Evolutionary conservation across 768 basidiomycete genomes (phyloP).

Genomic region (Macrolepiota dolichaula): DNA sequence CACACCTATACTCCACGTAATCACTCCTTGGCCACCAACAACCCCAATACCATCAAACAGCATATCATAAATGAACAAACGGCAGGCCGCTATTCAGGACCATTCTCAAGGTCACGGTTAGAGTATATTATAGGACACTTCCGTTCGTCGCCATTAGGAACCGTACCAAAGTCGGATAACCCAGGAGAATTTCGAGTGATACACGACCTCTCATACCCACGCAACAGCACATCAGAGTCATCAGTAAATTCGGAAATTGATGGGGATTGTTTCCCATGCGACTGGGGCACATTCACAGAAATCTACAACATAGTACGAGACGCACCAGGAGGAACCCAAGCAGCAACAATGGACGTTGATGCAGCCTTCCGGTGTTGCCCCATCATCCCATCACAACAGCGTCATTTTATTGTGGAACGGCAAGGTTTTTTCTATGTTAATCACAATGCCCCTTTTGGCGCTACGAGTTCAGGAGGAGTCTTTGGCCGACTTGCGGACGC

Average conservation of each 20-base stretch:
- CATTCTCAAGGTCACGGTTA: background rate
- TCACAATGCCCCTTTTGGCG: constrained; percentile 26
- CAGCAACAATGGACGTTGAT: constrained; percentile 34
- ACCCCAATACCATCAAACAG: background rate
- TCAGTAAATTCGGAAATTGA: background rate
- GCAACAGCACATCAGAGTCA: background rate
- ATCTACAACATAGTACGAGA: constrained; percentile 8
- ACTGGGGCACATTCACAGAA: constrained; percentile 19
- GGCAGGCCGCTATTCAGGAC: background rate
- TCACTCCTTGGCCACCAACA: background rate
- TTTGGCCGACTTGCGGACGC: constrained; percentile 30
- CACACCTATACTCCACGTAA: background rate
- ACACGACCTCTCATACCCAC: background rate
- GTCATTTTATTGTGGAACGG: constrained; percentile 20
- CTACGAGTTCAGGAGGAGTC: constrained; percentile 23
- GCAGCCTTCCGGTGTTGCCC: constrained; percentile 32
- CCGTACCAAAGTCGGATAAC: background rate
- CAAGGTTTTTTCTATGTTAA: constrained; percentile 24
- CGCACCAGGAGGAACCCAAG: constrained; percentile 30
- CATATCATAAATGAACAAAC: background rate
- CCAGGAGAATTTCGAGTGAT: background rate
- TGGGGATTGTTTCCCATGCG: background rate
- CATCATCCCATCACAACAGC: constrained; percentile 23
- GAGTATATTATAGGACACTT: background rate
- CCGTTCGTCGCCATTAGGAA: background rate